These are phyloP conservation scores for Croton setiger DNA, from an alignment of 441 rosid genomes.

Conservation along the genomic window DNA sequence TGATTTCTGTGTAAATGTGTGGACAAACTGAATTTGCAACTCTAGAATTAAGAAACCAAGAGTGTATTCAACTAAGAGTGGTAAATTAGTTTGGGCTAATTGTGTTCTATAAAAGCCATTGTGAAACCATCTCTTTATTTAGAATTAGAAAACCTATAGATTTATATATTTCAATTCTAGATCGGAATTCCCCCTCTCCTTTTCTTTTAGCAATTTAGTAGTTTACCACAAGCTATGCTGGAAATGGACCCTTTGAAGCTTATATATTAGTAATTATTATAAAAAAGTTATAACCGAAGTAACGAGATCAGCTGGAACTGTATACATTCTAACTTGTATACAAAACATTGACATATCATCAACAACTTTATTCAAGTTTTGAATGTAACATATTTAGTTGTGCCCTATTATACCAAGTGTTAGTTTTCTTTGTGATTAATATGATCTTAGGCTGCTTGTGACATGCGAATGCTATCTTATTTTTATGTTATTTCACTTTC, in stretches of 20 bases:
- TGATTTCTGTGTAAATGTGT: background rate
- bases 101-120: background rate
- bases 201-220: no score
- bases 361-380: background rate
- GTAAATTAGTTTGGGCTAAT: background rate
- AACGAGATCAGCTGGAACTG: background rate
- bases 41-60: background rate
- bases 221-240: background rate
- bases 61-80: background rate
- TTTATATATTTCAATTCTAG: no score
- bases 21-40: background rate
- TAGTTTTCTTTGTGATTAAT: background rate
- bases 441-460: background rate
- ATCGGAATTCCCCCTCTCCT: no score
- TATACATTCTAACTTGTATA: background rate
- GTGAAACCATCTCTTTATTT: background rate
- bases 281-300: background rate
- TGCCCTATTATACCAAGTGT: no score
- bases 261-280: background rate
- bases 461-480: background rate
- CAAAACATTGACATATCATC: background rate
- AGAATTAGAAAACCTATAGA: background rate
- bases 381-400: background rate
- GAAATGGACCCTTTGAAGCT: background rate
- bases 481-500: conserved; percentile 4